phyloP scores from a whole-genome alignment of 768 basidiomycete species.

The Crucibulum laeve region DNA sequence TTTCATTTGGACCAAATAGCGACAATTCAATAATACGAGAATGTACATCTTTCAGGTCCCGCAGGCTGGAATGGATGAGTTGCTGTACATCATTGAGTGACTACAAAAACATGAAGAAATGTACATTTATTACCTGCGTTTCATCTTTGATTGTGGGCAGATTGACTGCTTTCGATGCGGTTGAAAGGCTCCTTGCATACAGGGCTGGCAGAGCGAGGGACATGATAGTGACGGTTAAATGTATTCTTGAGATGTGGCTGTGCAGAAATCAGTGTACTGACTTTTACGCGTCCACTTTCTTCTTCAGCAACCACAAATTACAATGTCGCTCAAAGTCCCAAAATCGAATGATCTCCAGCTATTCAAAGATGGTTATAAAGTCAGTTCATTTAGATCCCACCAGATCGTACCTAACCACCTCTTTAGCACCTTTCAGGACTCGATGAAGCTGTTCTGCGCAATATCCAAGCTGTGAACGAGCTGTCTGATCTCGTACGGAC shows the following conservation, averaged over 20 bases:
- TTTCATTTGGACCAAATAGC: slow-evolving; percentile 83
- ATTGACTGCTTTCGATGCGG: slow-evolving; percentile 32
- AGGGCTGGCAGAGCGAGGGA: slow-evolving; percentile 31
- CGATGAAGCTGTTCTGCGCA: slow-evolving; percentile 95
- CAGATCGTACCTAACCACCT: slow-evolving; percentile 4
- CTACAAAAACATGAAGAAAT: not conserved
- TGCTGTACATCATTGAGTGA: slow-evolving; percentile 34
- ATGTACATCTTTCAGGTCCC: slow-evolving; percentile 50
- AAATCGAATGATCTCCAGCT: slow-evolving; percentile 85
- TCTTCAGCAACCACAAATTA: slow-evolving; percentile 3
- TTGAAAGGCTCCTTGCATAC: slow-evolving; percentile 28
- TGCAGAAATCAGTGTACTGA: not conserved
- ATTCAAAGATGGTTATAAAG: slow-evolving; percentile 98
- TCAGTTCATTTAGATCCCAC: slow-evolving; percentile 16
- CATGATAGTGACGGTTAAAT: slow-evolving; percentile 9
- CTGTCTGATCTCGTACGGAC: slow-evolving; percentile 93
- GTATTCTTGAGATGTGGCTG: not conserved
- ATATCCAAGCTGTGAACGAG: slow-evolving; percentile 95
- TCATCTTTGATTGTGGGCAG: slow-evolving; percentile 36
- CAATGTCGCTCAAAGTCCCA: slow-evolving; percentile 93
- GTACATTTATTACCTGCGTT: slow-evolving; percentile 31
- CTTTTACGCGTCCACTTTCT: not conserved
- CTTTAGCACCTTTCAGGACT: slow-evolving; percentile 73
- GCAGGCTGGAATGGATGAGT: slow-evolving; percentile 48
- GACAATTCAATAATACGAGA: slow-evolving; percentile 55